Base-by-base conservation (phyloP, 2,329 filamentous ascomycete genomes). In the Neonectria magnoliae region DNA sequence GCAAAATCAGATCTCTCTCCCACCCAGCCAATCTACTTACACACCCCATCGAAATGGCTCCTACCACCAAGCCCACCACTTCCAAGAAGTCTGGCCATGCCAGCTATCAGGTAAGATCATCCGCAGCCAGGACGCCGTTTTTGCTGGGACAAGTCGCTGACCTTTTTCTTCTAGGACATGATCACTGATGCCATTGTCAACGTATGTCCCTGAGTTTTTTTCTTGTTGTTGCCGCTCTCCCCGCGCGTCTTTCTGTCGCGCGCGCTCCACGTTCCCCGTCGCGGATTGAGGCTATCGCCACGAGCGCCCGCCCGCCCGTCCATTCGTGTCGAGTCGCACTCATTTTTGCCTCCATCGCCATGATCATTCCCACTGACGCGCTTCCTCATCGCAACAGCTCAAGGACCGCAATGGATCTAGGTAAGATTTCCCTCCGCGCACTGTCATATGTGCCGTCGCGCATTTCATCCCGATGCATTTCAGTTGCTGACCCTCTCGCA, bases 391-490 rank as follows among this genome's bases (percentile, higher is more conserved):
- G 25, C 58, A 75, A 75, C 69, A 89, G 87, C 86, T 89, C 72
- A 89, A 89, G 80, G 86, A 88, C 68, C 85, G 87, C 76, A 88
- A 88, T 74, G 87, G 87, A 66, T 88, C 86, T 22, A 79, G 77
- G 77, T 78, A 73, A 71, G 75, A 50, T 55, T 65, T 44, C n/a
- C 18, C 41, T 47, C 56, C 55, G 29, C 29, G 16, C 25, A 29
- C 38, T 61, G 48, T 69, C 63, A 71, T 36, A 31, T 50, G 27
- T 45, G 68, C 63, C 65, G 67, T 50, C 48, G 33, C 22, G 41
- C 33, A 33, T 13, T 18, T 25, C 48, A 57, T 45, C 42, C 48
- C 51, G 44, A 29, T 33, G 10, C 56, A 47, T 31, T 33, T 20
- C 54, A 54, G 42, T 65, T 18, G 42, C 71, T 68, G 29, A 75